phyloP scores from a whole-genome alignment of 1,284 basidiomycete species.

The Apiotrichum montevideense region DNA sequence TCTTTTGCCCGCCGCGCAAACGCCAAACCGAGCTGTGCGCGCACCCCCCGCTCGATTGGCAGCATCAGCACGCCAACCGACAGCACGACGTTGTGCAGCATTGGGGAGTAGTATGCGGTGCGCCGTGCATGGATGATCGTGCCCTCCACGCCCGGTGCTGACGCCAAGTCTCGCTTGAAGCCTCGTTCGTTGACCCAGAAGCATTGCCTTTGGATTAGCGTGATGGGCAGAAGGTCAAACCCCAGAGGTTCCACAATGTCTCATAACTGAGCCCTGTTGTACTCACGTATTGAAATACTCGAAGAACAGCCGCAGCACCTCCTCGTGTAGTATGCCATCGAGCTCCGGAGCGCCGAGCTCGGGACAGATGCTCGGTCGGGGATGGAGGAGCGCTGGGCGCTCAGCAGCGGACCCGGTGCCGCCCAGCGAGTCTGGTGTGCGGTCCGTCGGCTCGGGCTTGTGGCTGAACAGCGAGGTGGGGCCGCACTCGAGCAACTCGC shows the following conservation, averaged over 20 bases:
- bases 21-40: slow-evolving; percentile 12
- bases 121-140: slow-evolving; percentile 15
- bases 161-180: slow-evolving; percentile 16
- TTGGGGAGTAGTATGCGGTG: slow-evolving; percentile 22
- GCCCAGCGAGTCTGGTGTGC: background rate
- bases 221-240: background rate
- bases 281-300: slow-evolving; percentile 22
- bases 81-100: slow-evolving; percentile 71
- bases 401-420: background rate
- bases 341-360: slow-evolving; percentile 15
- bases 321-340: slow-evolving; percentile 14
- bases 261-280: background rate
- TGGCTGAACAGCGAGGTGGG: slow-evolving; percentile 18
- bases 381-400: slow-evolving; percentile 5
- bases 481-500: slow-evolving; percentile 16
- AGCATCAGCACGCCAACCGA: slow-evolving; percentile 32
- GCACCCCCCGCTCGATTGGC: slow-evolving; percentile 4
- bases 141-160: slow-evolving; percentile 3
- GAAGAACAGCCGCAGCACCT: slow-evolving; percentile 23
- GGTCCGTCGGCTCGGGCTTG: background rate
- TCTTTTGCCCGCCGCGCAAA: slow-evolving; percentile 24
- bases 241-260: too few species aligned
- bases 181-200: slow-evolving; percentile 22
- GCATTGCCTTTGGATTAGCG: slow-evolving; percentile 15
- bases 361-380: background rate